Evolutionary conservation across 768 basidiomycete genomes (phyloP).

Genomic region (Panellus pusillus): DNA sequence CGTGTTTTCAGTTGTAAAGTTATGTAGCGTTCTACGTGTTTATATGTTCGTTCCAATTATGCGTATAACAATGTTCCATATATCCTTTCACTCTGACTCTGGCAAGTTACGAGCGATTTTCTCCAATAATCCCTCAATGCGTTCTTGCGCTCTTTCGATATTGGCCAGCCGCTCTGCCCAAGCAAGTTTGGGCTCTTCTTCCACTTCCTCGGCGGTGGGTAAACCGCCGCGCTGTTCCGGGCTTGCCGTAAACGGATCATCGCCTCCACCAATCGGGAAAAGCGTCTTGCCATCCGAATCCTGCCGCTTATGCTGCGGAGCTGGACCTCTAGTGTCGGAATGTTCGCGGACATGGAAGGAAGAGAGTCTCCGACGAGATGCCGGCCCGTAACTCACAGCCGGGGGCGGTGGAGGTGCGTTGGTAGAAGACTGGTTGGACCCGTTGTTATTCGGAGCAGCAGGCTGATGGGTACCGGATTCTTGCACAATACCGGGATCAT

Average conservation of each 20-base stretch:
- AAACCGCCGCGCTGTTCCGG: slow-evolving; percentile 19
- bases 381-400: slow-evolving; percentile 45
- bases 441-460: not conserved
- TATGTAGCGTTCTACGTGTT: no score
- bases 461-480: slow-evolving; percentile 21
- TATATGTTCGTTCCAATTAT: not conserved
- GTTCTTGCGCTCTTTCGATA: slow-evolving; percentile 46
- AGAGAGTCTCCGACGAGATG: slow-evolving; percentile 40
- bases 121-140: slow-evolving; percentile 45
- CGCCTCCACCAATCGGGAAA: slow-evolving; percentile 23
- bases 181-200: slow-evolving; percentile 22
- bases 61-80: not conserved
- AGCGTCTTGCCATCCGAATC: slow-evolving; percentile 22
- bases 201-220: slow-evolving; percentile 26
- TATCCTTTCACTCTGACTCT: slow-evolving; percentile 13
- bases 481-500: slow-evolving; percentile 41
- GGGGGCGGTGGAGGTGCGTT: slow-evolving; percentile 19
- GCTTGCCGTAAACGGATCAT: slow-evolving; percentile 22
- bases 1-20: no score
- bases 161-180: slow-evolving; percentile 29
- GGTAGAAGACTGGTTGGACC: not conserved
- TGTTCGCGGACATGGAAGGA: slow-evolving; percentile 32
- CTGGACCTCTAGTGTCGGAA: slow-evolving; percentile 12
- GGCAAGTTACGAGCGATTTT: slow-evolving; percentile 28
- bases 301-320: slow-evolving; percentile 16